phyloP scores from a whole-genome alignment of 1,284 basidiomycete genomes.

The Hemileia vastatrix region DNA sequence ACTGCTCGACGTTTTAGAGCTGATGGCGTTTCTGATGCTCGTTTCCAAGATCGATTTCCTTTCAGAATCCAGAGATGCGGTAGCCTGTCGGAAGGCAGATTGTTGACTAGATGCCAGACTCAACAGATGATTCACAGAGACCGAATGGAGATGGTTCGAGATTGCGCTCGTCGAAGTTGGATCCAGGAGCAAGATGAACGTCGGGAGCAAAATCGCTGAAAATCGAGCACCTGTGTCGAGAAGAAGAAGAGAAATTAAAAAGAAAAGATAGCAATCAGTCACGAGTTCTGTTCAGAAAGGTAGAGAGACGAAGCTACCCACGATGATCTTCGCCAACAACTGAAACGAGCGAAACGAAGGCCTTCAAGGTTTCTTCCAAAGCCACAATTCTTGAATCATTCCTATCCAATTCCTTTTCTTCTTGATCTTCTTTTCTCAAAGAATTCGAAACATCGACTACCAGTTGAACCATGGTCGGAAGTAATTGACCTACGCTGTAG shows the following conservation, averaged over 20 bases:
- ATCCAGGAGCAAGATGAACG: neutral
- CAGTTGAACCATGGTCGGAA: constrained; percentile 34
- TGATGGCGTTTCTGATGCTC: neutral
- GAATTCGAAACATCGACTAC: constrained; percentile 18
- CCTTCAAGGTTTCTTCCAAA: neutral
- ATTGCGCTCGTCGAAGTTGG: neutral
- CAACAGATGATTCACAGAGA: neutral
- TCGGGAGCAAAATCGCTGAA: neutral
- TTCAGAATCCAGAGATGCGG: neutral
- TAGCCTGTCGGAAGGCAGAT: neutral
- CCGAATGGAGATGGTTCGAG: neutral
- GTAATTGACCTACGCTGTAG: constrained; percentile 34
- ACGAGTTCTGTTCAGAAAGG: constrained; percentile 13
- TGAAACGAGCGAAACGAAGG: neutral
- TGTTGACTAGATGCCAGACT: neutral
- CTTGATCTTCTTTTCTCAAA: neutral
- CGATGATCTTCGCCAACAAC: neutral
- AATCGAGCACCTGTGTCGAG: neutral
- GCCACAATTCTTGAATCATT: neutral
- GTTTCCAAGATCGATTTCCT: neutral
- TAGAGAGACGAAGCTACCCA: neutral
- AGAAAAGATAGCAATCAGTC: constrained; percentile 14
- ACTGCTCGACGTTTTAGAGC: no score
- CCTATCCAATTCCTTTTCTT: neutral
- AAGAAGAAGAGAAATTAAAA: no score